phyloP scores from a whole-genome alignment of 2,329 filamentous ascomycete species.

The Ophiostoma quercus region DNA sequence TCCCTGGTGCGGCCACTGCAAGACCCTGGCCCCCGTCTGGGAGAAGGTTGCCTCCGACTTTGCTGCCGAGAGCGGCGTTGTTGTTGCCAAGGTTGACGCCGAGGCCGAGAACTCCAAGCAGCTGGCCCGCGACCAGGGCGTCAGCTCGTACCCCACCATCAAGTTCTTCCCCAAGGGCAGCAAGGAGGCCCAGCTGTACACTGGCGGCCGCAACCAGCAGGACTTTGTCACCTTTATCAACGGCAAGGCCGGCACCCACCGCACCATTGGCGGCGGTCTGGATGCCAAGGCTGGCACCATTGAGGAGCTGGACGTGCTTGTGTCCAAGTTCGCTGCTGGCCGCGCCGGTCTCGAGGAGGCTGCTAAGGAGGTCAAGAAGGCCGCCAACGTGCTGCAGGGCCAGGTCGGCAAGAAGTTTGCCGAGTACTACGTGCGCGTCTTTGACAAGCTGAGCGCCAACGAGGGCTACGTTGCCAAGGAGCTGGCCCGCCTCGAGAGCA shows the following conservation, averaged over 20 bases:
- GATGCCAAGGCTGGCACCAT: conserved; percentile 77
- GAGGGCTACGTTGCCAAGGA: conserved; percentile 80
- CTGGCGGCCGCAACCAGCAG: conserved; percentile 68
- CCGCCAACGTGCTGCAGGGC: conserved; percentile 60
- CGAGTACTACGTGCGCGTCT: conserved; percentile 89
- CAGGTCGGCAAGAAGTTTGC: conserved; percentile 67
- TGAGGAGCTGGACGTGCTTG: conserved; percentile 67
- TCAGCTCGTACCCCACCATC: conserved; percentile 90
- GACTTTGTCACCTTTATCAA: conserved; percentile 80
- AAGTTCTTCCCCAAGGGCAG: conserved; percentile 92
- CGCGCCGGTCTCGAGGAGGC: conserved; percentile 59
- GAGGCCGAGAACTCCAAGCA: conserved; percentile 78
- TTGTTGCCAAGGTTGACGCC: conserved; percentile 93
- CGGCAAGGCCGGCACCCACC: conserved; percentile 81
- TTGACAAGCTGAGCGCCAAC: conserved; percentile 76
- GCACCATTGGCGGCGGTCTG: conserved; percentile 72
- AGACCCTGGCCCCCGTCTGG: conserved; percentile 84
- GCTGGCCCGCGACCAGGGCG: conserved; percentile 67
- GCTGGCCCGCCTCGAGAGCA: conserved; percentile 68
- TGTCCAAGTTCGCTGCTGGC: conserved; percentile 62
- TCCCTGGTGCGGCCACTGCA: conserved; percentile 99
- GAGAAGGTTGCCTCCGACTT: conserved; percentile 79
- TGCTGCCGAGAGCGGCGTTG: conserved; percentile 66
- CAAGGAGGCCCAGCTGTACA: conserved; percentile 65
- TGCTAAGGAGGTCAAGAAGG: conserved; percentile 65